Evolutionary conservation across 2,329 filamentous ascomycete species (phyloP), one percentile per base, ranked within the genome.

Genomic region (Diaporthe sp.): DNA sequence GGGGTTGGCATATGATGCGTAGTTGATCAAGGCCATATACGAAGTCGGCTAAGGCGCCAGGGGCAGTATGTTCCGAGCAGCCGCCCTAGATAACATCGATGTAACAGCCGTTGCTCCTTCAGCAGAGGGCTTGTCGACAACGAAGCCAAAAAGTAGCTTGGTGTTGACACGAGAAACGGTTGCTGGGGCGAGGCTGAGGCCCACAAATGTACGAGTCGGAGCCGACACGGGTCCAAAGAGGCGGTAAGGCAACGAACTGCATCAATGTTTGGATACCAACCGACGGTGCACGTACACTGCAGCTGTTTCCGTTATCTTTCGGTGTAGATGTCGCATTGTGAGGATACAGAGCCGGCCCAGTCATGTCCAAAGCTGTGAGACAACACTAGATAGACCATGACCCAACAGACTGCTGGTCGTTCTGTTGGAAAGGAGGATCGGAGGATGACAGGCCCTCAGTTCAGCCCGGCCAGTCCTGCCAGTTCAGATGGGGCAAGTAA

Each of bases 151-250:
- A 20, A 34, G 1, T 34, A 34, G 63, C 28, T 63, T 65, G 34
- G 28, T 51, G 57, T 73, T 65, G 58, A 44, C 47, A 70, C 49
- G 65, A 70, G 65, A 22, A 68, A 25, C 13, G 39, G 49, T 55
- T 39, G 63, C 47, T 34, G 51, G 58, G 47, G 39, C 71, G 49
- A 65, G 71, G 71, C 71, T 73, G 71, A 73, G 71, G 47, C 51
- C 71, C 71, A 73, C 71, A 65, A 39, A 12, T 55, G 39, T 55
- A 65, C 58, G 71, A 73, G 71, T 65, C 71, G 71, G 71, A 65
- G 71, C 71, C 71, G 71, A 65, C n/a, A 72, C 70, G n/a, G 47
- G 58, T 49, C 47, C 25, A 73, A 73, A 73, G 71, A 73, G 47
- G 71, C 71, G 71, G 71, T 73, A 73, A 73, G 71, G 58, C 25